A percentile compares a stretch with the other conserved stretches of the same genome.
phyloP scores from a whole-genome alignment of 2,329 filamentous ascomycete genomes.

The Colletotrichum sp. region DNA sequence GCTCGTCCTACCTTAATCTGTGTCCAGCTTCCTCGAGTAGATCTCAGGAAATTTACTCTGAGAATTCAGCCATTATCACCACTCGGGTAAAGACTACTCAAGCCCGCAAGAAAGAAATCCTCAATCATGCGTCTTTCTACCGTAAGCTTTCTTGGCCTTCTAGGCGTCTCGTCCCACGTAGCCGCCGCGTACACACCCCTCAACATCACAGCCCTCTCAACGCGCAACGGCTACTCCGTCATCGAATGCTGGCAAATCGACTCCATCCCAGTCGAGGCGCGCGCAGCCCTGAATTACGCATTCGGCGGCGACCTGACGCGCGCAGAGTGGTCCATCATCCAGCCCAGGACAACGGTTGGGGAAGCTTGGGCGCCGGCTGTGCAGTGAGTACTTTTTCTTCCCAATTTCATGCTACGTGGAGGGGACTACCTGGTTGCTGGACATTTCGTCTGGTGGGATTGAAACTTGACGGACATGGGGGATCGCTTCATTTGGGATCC shows the following conservation, averaged over 20 bases:
- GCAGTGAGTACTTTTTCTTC: slow-evolving; percentile 26
- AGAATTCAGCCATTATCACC: rapidly evolving
- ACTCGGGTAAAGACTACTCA: too few species aligned
- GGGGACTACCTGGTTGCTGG: not conserved
- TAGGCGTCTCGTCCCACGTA: not conserved
- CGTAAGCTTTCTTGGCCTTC: not conserved
- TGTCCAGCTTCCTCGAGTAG: rapidly evolving
- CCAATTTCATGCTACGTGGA: not conserved
- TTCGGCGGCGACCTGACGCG: slow-evolving; percentile 29
- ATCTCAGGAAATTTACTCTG: not conserved
- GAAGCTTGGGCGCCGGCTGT: slow-evolving; percentile 37
- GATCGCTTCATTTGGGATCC: not conserved
- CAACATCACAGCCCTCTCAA: slow-evolving; percentile 48
- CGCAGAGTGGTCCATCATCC: slow-evolving; percentile 34
- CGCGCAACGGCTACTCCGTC: slow-evolving; percentile 39
- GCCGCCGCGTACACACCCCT: slow-evolving; percentile 25
- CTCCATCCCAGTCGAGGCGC: slow-evolving; percentile 25
- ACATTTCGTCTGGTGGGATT: not conserved
- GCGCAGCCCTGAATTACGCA: slow-evolving; percentile 33
- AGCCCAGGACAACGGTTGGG: slow-evolving; percentile 32
- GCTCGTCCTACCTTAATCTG: not conserved
- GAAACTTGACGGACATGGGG: not conserved
- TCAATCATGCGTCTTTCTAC: not conserved
- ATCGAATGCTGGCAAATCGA: slow-evolving; percentile 52
- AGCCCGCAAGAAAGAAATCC: not conserved